Evolutionary conservation across 179 eudicot genomes (phyloP), one percentile per base, ranked within the genome.

Genomic region (Silene vulgaris): DNA sequence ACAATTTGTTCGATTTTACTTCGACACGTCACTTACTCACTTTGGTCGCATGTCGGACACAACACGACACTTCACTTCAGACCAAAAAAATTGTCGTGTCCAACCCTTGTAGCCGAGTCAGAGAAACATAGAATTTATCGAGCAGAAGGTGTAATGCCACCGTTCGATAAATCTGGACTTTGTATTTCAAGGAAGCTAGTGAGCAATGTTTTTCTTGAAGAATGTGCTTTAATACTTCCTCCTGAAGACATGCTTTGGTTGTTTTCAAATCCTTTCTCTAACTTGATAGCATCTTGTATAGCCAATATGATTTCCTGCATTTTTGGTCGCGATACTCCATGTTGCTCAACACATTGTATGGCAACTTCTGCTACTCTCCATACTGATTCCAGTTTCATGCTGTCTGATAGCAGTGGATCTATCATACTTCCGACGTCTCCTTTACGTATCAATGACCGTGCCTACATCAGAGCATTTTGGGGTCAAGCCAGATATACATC

Each of bases 351-450:
- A 74, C 99, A 90, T 69, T 92, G 97, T 68, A 95, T 84, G 68
- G 97, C 97, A 8, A 87, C 89, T 85, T 95, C 99, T 4, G 97
- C 97, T 52, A 95, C 86, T 77, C 99, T 82, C 99, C 99, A 95
- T 26, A 90, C 83, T 1, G 99, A 95, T 81, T 95, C 99, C 20
- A 88, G 86, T 80, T 87, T 93, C 30, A 88, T 79, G 12, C 65
- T 81, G 52, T 80, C 89, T 13, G 79, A 73, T 75, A 95, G 81
- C 67, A 83, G 64, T n/a, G 97, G 97, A 82, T 95, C 99, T 21
- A 95, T 85, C 80, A 95, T 89, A 89, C 97, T 88, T 35, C 82
- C 80, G 16, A 93, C 91, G 75, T 95, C 97, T 69, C 99, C 97
- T 84, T 93, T 95, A 1, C 92, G 84, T 30, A 95, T 87, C 87